A percentile compares a stretch with the other conserved stretches of the same genome.
Conservation (phyloP, 192 early-diverging fungal species). For the Obelidium mucronatum region DNA sequence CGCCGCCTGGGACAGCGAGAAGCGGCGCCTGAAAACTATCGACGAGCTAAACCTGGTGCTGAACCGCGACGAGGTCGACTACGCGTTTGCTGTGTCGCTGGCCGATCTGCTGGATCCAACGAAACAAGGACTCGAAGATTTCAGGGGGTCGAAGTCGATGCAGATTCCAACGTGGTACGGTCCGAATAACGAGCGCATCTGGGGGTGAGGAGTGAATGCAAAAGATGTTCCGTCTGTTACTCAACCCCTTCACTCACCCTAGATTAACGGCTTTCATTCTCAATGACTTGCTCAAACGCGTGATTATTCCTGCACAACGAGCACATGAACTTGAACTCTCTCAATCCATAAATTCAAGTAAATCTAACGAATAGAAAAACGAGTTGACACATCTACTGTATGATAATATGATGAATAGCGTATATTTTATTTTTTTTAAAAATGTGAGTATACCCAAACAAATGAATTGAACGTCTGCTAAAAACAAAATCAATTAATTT, state of each 20-base stretch:
- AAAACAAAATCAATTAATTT: too few species aligned
- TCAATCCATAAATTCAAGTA: too few species aligned
- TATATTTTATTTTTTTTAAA: too few species aligned
- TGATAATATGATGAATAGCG: too few species aligned
- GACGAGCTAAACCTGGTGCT: slow-evolving; percentile 51
- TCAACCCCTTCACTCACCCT: not conserved
- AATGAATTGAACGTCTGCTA: too few species aligned
- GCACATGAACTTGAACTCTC: too few species aligned
- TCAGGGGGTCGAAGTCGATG: slow-evolving; percentile 49
- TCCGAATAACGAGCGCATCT: slow-evolving; percentile 52
- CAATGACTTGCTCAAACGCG: slow-evolving; percentile 48
- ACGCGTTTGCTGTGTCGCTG: slow-evolving; percentile 69
- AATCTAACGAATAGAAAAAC: too few species aligned
- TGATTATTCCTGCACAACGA: slow-evolving; percentile 36
- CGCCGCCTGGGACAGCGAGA: not conserved
- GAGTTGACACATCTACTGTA: too few species aligned
- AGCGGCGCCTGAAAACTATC: not conserved
- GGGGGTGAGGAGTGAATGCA: slow-evolving; percentile 28
- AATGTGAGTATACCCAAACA: too few species aligned
- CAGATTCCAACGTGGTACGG: slow-evolving; percentile 68
- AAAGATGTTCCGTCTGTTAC: not conserved
- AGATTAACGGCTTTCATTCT: slow-evolving; percentile 81
- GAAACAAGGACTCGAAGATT: slow-evolving; percentile 49
- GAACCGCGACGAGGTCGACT: slow-evolving; percentile 73
- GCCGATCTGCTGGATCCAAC: slow-evolving; percentile 64